Evolutionary conservation across 148 eudicot genomes (phyloP).

Genomic region (Suaeda aralocaspica): DNA sequence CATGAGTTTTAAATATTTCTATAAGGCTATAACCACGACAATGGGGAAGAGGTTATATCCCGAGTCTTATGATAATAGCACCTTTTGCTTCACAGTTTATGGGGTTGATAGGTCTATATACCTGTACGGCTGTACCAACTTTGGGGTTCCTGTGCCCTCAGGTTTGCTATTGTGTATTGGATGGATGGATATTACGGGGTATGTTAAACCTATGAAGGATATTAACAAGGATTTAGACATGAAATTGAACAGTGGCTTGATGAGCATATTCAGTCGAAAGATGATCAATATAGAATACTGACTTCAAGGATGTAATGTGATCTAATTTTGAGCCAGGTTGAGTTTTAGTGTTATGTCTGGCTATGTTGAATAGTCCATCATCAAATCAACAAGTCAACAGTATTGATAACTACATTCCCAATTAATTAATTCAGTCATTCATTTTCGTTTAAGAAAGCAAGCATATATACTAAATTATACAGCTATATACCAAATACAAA

Average conservation of each 20-base stretch:
- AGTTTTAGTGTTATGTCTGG: no score
- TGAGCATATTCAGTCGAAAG: slow-evolving; percentile 37
- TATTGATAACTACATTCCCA: slow-evolving; percentile 15
- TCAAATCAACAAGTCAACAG: slow-evolving; percentile 35
- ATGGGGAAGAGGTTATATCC: slow-evolving; percentile 37
- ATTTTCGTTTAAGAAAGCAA: no score
- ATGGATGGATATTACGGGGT: slow-evolving; percentile 51
- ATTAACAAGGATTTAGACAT: slow-evolving; percentile 29
- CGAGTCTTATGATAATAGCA: slow-evolving; percentile 1
- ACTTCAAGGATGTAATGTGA: slow-evolving; percentile 34
- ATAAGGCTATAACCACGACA: no score
- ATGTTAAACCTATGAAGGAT: slow-evolving; percentile 37
- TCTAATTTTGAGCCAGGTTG: neutral
- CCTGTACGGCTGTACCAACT: slow-evolving; percentile 37
- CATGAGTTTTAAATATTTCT: slow-evolving; percentile 30
- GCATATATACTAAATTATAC: no score
- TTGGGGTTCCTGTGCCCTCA: slow-evolving; percentile 36
- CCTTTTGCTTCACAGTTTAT: slow-evolving; percentile 22
- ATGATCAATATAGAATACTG: slow-evolving; percentile 14
- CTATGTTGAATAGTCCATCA: slow-evolving; percentile 17
- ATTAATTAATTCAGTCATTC: no score
- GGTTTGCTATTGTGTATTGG: slow-evolving; percentile 33
- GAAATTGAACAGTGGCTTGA: slow-evolving; percentile 37
- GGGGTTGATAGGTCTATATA: slow-evolving; percentile 29
- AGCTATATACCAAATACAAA: no score